phyloP scores from a whole-genome alignment of 129 eudicot genomes.

The sunflower (Helianthus annuus) region HanXRQr2.0-SUNRISE NC_035437.2:70684258-70684757 shows the following conservation, averaged over 20 bases:
- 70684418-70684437: background rate
- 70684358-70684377: background rate
- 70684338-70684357: too few relatives aligned
- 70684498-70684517: conserved; percentile 21
- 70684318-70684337: too few relatives aligned
- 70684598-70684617: conserved; percentile 33
- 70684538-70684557: conserved; percentile 32
- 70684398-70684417: background rate
- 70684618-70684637: conserved; percentile 38
- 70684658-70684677: conserved; percentile 66
- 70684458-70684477: conserved; percentile 23
- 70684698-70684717: conserved; percentile 78
- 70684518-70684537: conserved; percentile 22
- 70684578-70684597: conserved; percentile 25
- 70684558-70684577: conserved; percentile 34
- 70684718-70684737: conserved; percentile 26
- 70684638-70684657: conserved; percentile 97
- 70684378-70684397: background rate
- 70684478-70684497: conserved; percentile 24
- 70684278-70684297: too few relatives aligned
- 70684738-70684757: background rate
- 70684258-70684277: too few relatives aligned
- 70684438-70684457: conserved; percentile 25
- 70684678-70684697: conserved; percentile 89
- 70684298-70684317: too few relatives aligned